A percentile compares a stretch with the other conserved stretches of the same genome.
These are phyloP conservation scores for Lactifluus echinatus DNA, from an alignment of 768 basidiomycete species.

Conservation along the genomic window DNA sequence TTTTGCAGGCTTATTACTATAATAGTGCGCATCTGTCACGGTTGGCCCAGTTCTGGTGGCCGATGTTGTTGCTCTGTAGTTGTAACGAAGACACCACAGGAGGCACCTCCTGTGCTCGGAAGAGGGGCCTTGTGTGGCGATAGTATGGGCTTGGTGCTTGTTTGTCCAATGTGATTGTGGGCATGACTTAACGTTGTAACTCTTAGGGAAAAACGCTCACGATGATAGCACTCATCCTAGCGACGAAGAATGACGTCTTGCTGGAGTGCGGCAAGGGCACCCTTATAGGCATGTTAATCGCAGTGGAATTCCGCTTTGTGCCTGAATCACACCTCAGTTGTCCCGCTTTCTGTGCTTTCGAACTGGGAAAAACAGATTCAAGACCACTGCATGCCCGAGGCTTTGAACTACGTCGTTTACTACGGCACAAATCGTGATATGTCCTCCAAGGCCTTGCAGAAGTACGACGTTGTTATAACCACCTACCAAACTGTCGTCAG, in stretches of 20 bases:
- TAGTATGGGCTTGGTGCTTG: constrained; percentile 68
- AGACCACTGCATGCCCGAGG: constrained; percentile 55
- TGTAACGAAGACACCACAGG: constrained; percentile 75
- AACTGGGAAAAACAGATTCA: constrained; percentile 84
- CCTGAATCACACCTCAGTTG: constrained; percentile 39
- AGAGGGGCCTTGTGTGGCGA: constrained; percentile 85
- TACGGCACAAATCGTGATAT: constrained; percentile 62
- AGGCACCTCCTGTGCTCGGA: constrained; percentile 53
- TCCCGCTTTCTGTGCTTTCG: constrained; percentile 74
- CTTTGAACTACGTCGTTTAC: constrained; percentile 53
- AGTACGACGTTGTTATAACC: constrained; percentile 73
- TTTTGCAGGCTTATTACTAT: constrained; percentile 49
- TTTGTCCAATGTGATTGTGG: neutral
- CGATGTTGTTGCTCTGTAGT: constrained; percentile 34
- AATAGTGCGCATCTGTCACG: constrained; percentile 40
- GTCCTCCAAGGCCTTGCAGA: constrained; percentile 47
- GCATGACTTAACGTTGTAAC: constrained; percentile 8
- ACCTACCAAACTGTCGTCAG: constrained; percentile 68
- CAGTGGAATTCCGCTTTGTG: neutral
- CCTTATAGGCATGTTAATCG: constrained; percentile 56
- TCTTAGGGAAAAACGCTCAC: constrained; percentile 82
- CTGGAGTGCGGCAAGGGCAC: constrained; percentile 55
- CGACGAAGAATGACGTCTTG: constrained; percentile 60
- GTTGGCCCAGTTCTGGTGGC: neutral
- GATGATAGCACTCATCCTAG: constrained; percentile 72